A percentile compares a stretch with the other conserved stretches of the same genome.
These are phyloP conservation scores for Neophaeococcomyces mojaviensis DNA, from an alignment of 2,329 filamentous ascomycete genomes.

Conservation along the genomic window DNA sequence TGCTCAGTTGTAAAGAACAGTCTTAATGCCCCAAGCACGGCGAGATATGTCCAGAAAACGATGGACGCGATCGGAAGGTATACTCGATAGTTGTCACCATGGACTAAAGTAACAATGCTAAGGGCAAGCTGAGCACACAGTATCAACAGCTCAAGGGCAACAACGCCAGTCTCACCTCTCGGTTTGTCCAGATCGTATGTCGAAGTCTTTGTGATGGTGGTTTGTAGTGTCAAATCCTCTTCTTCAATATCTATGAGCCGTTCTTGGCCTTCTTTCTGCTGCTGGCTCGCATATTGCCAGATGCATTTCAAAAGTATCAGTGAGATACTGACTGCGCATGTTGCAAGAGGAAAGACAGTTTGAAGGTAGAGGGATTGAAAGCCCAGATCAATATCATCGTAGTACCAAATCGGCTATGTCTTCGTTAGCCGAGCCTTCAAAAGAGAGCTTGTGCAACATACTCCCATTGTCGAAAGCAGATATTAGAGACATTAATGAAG, in stretches of 20 bases:
- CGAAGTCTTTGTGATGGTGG: slow-evolving; percentile 46
- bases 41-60: slow-evolving; percentile 71
- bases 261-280: slow-evolving; percentile 21
- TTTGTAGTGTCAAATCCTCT: slow-evolving; percentile 51
- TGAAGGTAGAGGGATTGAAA: slow-evolving; percentile 59
- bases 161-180: slow-evolving; percentile 60
- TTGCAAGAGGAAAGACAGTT: slow-evolving; percentile 67
- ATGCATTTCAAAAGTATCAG: slow-evolving; percentile 40
- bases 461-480: slow-evolving; percentile 37
- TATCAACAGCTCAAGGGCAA: slow-evolving; percentile 67
- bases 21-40: slow-evolving; percentile 64
- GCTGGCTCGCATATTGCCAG: slow-evolving; percentile 1
- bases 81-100: slow-evolving; percentile 49
- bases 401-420: slow-evolving; percentile 3
- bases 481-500: slow-evolving; percentile 3
- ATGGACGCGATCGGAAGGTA: slow-evolving; percentile 50
- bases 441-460: slow-evolving; percentile 26
- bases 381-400: slow-evolving; percentile 4
- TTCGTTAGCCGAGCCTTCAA: slow-evolving; percentile 2
- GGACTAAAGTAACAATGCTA: slow-evolving; percentile 58
- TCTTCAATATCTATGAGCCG: slow-evolving; percentile 45
- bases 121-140: slow-evolving; percentile 64
- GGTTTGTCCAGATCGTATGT: slow-evolving; percentile 68
- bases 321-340: slow-evolving; percentile 63
- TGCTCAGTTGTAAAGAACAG: slow-evolving; percentile 54